Base-by-base conservation (phyloP, 2,329 filamentous ascomycete species). In the Arthroderma uncinatum region DNA sequence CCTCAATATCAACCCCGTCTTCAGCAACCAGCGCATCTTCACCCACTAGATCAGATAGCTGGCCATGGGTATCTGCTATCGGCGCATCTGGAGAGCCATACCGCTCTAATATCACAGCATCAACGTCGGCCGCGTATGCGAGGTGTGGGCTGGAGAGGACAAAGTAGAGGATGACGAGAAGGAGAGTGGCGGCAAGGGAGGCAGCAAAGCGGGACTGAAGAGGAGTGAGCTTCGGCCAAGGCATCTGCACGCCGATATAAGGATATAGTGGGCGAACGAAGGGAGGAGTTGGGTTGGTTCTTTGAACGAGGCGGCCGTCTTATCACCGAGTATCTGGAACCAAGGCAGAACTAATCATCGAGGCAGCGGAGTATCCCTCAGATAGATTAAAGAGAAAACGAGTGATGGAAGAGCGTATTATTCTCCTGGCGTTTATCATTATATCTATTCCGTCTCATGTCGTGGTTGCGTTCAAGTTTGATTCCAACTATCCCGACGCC, bases 191-290 rank as follows among this genome's bases (percentile, higher is more conserved):
- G 64, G 80, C 75, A 55, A 86, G 68, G 58, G 84, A 87, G 65
- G 84, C 82, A 67, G 81, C 80, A 66, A 89, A 80, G 68, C 86
- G 84, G 73, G 83, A 85, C 75, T 87, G 87, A 63, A 87, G 75
- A 65, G 80, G 82, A 69, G 80, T 84, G 70, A 85, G 78, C 71
- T 84, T 71, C 50, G 64, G 69, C 47, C 66, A 62, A 62, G 67
- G 70, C 73, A 75, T 75, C 64, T 34, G 64, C 66, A 63, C 57
- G 58, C 34, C 14, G 62, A 58, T 34, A 53, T 53, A 30, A 39
- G n/a, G 10, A 25, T 48, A 28, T 30, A 34, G 9, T 7, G 30
- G 16, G 16, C 30, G 34, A 53, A 25, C 16, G 16, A 21, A 6
- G 14, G 8, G 8, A 21, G 28, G 16, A 12, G n/a, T 4, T 12